These are phyloP conservation scores for Zymoseptoria tritici DNA, from an alignment of 2,329 filamentous ascomycete genomes.

Conservation along the genomic window DNA sequence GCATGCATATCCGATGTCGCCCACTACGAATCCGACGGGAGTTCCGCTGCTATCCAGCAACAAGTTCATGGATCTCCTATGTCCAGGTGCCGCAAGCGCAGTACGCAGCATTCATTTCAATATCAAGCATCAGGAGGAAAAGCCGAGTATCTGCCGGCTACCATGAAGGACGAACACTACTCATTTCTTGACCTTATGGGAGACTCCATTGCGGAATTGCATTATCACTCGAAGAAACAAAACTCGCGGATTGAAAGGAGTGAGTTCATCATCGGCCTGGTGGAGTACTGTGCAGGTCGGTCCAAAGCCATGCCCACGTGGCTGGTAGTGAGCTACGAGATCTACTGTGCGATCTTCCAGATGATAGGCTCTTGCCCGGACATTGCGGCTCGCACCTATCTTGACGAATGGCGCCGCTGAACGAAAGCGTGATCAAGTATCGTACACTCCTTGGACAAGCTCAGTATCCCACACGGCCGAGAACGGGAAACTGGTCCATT, in stretches of 20 bases:
- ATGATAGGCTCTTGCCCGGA: slow-evolving; percentile 1
- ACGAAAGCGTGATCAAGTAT: neutral
- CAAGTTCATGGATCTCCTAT: neutral
- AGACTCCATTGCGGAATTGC: neutral
- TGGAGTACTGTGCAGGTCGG: neutral
- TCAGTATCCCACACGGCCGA: neutral
- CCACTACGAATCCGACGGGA: neutral
- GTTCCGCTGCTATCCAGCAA: neutral
- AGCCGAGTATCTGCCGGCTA: neutral
- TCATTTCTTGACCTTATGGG: neutral
- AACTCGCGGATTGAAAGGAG: neutral
- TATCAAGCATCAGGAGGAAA: neutral
- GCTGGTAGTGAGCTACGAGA: slow-evolving; percentile 4
- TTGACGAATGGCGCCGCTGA: neutral
- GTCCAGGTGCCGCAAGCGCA: neutral
- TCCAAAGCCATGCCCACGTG: slow-evolving; percentile 1
- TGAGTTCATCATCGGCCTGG: neutral
- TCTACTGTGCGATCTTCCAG: slow-evolving; percentile 10
- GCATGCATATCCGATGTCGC: neutral
- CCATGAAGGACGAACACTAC: neutral
- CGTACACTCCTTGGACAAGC: neutral
- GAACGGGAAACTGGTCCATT: neutral
- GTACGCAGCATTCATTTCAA: neutral
- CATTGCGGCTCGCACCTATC: neutral
- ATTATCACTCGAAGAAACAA: neutral